These are phyloP conservation scores for Calocera cornea DNA, from an alignment of 768 basidiomycete genomes.

Conservation along the genomic window DNA sequence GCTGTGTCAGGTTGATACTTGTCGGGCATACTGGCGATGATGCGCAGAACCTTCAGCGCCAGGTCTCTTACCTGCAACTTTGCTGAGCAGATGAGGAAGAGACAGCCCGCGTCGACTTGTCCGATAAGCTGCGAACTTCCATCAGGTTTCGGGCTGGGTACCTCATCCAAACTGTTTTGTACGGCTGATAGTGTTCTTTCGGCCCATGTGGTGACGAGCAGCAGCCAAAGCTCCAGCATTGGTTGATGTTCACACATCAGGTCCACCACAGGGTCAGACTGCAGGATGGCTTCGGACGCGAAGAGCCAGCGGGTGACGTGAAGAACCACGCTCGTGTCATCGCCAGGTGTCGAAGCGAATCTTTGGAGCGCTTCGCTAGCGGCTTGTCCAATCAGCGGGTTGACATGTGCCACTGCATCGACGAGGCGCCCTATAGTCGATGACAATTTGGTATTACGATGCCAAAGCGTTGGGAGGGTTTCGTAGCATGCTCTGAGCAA, in stretches of 20 bases:
- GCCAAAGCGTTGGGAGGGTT: conserved; percentile 71
- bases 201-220: conserved; percentile 58
- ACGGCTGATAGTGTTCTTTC: conserved; percentile 33
- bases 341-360: conserved; percentile 47
- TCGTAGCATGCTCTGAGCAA: conserved; percentile 67
- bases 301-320: conserved; percentile 63
- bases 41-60: conserved; percentile 52
- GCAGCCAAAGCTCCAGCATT: conserved; percentile 59
- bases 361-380: conserved; percentile 57
- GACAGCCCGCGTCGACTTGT: conserved; percentile 54
- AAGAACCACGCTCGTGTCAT: conserved; percentile 45
- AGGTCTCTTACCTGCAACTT: conserved; percentile 36
- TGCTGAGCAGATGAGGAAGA: conserved; percentile 52
- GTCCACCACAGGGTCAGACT: conserved; percentile 49
- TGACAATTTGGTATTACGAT: conserved; percentile 36
- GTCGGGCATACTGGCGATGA: conserved; percentile 25
- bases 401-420: conserved; percentile 71
- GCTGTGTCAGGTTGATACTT: background rate
- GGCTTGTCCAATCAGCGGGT: conserved; percentile 56
- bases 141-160: background rate
- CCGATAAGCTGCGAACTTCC: conserved; percentile 27
- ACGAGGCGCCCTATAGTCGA: conserved; percentile 68
- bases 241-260: conserved; percentile 54
- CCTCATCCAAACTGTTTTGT: conserved; percentile 11
- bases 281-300: conserved; percentile 45